Evolutionary conservation across 495 filamentous ascomycete species (phyloP).

Genomic region (Elasticomyces elasticus): DNA sequence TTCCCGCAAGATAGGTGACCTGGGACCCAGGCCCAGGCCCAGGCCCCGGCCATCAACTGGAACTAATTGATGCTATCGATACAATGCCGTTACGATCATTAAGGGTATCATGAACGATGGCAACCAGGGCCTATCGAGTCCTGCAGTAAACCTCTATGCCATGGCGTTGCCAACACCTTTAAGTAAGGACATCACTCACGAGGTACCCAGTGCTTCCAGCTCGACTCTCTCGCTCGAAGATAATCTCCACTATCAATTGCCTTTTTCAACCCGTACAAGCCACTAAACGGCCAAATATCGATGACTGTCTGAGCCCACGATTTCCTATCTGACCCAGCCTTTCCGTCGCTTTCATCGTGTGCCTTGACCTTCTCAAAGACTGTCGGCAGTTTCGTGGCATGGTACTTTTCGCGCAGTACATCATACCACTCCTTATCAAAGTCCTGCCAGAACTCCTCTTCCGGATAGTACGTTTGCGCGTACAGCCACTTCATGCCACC

Average conservation of each 20-base stretch:
- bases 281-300: constrained; percentile 11
- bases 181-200: neutral
- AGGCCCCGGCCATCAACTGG: too few relatives aligned
- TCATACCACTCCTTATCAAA: constrained; percentile 44
- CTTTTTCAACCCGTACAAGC: constrained; percentile 10
- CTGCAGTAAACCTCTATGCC: too few relatives aligned
- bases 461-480: constrained; percentile 45
- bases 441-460: constrained; percentile 47
- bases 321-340: neutral
- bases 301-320: neutral
- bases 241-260: constrained; percentile 17
- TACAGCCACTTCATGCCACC: constrained; percentile 57
- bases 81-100: too few relatives aligned
- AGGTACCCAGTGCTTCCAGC: constrained; percentile 16
- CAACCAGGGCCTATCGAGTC: too few relatives aligned
- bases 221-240: neutral
- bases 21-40: too few relatives aligned
- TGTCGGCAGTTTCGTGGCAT: constrained; percentile 38
- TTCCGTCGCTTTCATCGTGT: constrained; percentile 21
- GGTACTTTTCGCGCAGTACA: constrained; percentile 40
- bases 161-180: too few relatives aligned
- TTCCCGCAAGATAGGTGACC: too few relatives aligned
- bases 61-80: too few relatives aligned
- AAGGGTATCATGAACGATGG: too few relatives aligned
- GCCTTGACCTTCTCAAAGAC: constrained; percentile 47